Evolutionary conservation across 495 filamentous ascomycete genomes (phyloP).

Genomic region (Aspergillus nanangensis): DNA sequence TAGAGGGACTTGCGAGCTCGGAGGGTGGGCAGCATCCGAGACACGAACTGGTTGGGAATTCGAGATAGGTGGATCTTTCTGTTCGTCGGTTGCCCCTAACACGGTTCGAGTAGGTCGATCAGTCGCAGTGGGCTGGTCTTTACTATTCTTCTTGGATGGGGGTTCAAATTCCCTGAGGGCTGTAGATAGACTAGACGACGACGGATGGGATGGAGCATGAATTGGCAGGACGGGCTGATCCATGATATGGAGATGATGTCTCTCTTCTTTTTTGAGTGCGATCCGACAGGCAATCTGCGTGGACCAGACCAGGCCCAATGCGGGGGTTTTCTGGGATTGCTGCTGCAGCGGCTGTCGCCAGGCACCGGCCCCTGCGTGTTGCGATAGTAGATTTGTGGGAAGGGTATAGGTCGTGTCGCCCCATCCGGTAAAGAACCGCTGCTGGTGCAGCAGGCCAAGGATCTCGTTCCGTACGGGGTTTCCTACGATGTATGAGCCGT

Average conservation of each 20-base stretch:
- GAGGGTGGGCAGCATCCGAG: neutral
- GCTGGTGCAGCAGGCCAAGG: slow-evolving; percentile 79
- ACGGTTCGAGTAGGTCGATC: neutral
- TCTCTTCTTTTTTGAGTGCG: slow-evolving; percentile 66
- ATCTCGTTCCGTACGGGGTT: slow-evolving; percentile 39
- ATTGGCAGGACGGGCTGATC: too few relatives aligned
- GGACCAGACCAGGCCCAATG: slow-evolving; percentile 83
- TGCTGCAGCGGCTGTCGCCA: too few relatives aligned
- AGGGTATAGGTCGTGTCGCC: too few relatives aligned
- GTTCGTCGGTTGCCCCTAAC: too few relatives aligned
- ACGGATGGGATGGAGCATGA: too few relatives aligned
- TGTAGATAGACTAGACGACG: too few relatives aligned
- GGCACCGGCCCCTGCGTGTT: too few relatives aligned
- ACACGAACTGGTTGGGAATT: neutral
- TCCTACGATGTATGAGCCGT: slow-evolving; percentile 36
- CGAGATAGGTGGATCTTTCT: neutral
- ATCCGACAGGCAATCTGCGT: slow-evolving; percentile 81
- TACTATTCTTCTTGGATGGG: too few relatives aligned
- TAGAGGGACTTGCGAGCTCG: neutral
- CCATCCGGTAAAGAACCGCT: slow-evolving; percentile 94
- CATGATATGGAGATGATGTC: too few relatives aligned
- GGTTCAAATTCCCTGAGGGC: too few relatives aligned
- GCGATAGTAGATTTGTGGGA: too few relatives aligned
- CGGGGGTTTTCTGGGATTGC: slow-evolving; percentile 69
- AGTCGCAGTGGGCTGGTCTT: neutral